phyloP scores from a whole-genome alignment of 2,329 filamentous ascomycete genomes.

The Basipetospora chlamydospora region DNA sequence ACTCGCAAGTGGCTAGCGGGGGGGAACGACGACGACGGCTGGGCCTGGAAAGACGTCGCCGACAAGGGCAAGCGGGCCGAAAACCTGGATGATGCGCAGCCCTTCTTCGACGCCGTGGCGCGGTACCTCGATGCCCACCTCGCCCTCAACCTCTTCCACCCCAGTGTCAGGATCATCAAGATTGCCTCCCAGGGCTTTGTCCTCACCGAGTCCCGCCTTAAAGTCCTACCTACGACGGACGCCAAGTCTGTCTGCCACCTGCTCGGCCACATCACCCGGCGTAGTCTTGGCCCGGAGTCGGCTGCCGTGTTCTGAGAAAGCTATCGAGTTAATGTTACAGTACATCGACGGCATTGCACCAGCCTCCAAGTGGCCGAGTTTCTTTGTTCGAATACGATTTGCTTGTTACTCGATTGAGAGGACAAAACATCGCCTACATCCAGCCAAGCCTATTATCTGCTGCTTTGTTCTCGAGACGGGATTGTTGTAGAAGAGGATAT shows the following conservation, averaged over 20 bases:
- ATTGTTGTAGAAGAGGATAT: no score
- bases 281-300: constrained; percentile 1
- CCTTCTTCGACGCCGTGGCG: constrained; percentile 34
- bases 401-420: no score
- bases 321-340: no score
- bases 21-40: constrained; percentile 33
- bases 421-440: no score
- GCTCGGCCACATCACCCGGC: neutral
- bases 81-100: constrained; percentile 35
- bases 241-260: constrained; percentile 1
- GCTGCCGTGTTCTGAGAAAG: constrained; percentile 3
- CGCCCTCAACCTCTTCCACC: constrained; percentile 39
- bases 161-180: constrained; percentile 35
- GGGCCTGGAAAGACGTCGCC: constrained; percentile 38
- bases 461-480: no score
- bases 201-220: constrained; percentile 35
- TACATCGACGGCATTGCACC: no score
- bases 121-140: constrained; percentile 37
- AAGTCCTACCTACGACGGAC: constrained; percentile 21
- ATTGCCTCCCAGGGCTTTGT: constrained; percentile 42
- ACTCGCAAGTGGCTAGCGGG: constrained; percentile 32
- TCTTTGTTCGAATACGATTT: no score
- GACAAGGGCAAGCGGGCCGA: constrained; percentile 27
- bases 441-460: no score
- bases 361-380: no score